phyloP scores from a whole-genome alignment of 2,329 filamentous ascomycete species.

The Fusarium devonianum region DNA sequence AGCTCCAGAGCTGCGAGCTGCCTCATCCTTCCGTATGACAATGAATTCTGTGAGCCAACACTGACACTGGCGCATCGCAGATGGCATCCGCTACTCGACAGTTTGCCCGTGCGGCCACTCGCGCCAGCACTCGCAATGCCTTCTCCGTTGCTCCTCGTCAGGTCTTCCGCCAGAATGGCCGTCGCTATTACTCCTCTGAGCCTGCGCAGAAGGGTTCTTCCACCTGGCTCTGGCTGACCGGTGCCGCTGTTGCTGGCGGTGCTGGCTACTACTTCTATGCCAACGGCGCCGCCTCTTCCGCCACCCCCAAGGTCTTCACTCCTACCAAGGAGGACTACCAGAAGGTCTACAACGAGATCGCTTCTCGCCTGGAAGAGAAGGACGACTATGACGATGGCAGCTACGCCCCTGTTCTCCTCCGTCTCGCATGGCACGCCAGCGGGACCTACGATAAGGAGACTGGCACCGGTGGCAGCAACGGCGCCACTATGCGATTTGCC shows the following conservation, averaged over 20 bases:
- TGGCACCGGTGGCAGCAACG: constrained; percentile 90
- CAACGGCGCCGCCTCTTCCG: constrained; percentile 59
- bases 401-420: constrained; percentile 89
- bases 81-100: constrained; percentile 59
- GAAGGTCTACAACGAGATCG: constrained; percentile 90
- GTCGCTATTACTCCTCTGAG: constrained; percentile 81
- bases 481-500: constrained; percentile 94
- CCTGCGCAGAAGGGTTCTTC: constrained; percentile 60
- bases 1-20: not conserved
- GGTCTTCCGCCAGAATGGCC: constrained; percentile 75
- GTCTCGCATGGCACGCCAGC: constrained; percentile 92
- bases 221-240: constrained; percentile 64
- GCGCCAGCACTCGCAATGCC: constrained; percentile 63
- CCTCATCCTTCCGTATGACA: not conserved
- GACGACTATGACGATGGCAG: constrained; percentile 97
- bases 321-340: constrained; percentile 91
- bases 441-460: constrained; percentile 92
- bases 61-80: constrained; percentile 28
- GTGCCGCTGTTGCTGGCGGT: constrained; percentile 66
- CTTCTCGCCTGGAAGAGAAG: constrained; percentile 80
- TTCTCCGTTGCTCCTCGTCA: constrained; percentile 68
- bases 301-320: constrained; percentile 66
- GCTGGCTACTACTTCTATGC: constrained; percentile 72
- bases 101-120: constrained; percentile 65
- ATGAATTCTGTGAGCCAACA: constrained; percentile 1